phyloP scores from a whole-genome alignment of 306 rosid genomes.

The Vicia faba region DNA sequence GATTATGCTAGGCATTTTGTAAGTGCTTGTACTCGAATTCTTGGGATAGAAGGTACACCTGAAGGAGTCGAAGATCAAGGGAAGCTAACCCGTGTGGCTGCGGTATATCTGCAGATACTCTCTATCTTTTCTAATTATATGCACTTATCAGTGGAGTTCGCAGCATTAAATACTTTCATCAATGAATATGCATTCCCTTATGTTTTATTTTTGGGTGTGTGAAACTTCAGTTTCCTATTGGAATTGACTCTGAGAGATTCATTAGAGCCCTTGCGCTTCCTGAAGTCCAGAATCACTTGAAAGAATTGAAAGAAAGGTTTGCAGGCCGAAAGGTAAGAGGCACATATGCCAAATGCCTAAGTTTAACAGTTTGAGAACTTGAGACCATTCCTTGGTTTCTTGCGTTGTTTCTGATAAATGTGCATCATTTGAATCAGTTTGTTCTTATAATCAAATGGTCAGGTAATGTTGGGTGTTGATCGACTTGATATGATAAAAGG shows the following conservation, averaged over 20 bases:
- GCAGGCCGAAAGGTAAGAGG: conserved; percentile 80
- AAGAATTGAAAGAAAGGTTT: conserved; percentile 83
- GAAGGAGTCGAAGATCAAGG: conserved; percentile 99
- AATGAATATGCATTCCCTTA: conserved; percentile 33
- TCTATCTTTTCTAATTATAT: conserved; percentile 29
- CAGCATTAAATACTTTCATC: conserved; percentile 23
- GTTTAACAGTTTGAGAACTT: neutral
- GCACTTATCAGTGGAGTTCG: conserved; percentile 31
- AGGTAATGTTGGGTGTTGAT: conserved; percentile 96
- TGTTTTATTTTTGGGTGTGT: conserved; percentile 41
- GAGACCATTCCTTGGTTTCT: conserved; percentile 20
- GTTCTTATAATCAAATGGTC: conserved; percentile 44
- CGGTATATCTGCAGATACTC: conserved; percentile 55
- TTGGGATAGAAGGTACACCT: conserved; percentile 95
- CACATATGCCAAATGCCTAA: conserved; percentile 14
- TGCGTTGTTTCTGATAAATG: conserved; percentile 8
- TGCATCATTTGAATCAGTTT: conserved; percentile 38
- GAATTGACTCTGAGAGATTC: conserved; percentile 88
- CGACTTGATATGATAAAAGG: conserved; percentile 99
- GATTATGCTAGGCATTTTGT: conserved; percentile 98
- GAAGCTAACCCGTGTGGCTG: conserved; percentile 95
- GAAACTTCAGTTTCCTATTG: conserved; percentile 88
- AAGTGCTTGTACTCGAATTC: conserved; percentile 96
- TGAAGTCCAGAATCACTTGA: conserved; percentile 83
- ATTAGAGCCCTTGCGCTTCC: conserved; percentile 82